Conservation (phyloP, 495 filamentous ascomycete genomes). For the Hypoxylon intermedium region DNA sequence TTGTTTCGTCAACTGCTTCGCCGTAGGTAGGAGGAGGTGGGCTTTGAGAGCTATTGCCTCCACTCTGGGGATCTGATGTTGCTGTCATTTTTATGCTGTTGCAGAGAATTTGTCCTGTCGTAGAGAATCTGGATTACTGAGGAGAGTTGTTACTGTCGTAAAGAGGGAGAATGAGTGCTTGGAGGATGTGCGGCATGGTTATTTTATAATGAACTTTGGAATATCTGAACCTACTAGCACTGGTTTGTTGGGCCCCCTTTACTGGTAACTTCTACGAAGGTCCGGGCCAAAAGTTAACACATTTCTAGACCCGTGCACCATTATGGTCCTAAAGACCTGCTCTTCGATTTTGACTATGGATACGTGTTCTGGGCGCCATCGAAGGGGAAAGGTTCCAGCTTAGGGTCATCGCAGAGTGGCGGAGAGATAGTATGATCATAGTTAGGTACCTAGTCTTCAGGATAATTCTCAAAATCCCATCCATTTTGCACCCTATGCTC, state of each 20-base stretch:
- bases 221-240: too few species aligned
- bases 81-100: conserved; percentile 10
- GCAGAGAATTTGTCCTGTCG: neutral
- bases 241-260: too few species aligned
- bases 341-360: too few species aligned
- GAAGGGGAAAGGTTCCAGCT: too few species aligned
- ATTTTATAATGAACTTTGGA: conserved; percentile 2
- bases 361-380: too few species aligned
- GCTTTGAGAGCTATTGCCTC: neutral
- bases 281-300: too few species aligned
- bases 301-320: too few species aligned
- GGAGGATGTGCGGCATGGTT: conserved; percentile 2
- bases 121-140: too few species aligned
- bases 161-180: neutral
- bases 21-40: conserved; percentile 10
- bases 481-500: neutral
- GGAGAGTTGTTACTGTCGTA: too few species aligned
- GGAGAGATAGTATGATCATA: neutral
- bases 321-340: too few species aligned
- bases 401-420: too few species aligned
- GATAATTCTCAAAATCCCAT: neutral
- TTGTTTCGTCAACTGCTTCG: conserved; percentile 1
- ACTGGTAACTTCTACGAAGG: too few species aligned
- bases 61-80: conserved; percentile 7
- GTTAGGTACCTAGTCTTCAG: neutral